A percentile compares a stretch with the other conserved stretches of the same genome.
These are phyloP conservation scores for Suillus clintonianus DNA, from an alignment of 768 basidiomycete genomes.

Conservation along the genomic window DNA sequence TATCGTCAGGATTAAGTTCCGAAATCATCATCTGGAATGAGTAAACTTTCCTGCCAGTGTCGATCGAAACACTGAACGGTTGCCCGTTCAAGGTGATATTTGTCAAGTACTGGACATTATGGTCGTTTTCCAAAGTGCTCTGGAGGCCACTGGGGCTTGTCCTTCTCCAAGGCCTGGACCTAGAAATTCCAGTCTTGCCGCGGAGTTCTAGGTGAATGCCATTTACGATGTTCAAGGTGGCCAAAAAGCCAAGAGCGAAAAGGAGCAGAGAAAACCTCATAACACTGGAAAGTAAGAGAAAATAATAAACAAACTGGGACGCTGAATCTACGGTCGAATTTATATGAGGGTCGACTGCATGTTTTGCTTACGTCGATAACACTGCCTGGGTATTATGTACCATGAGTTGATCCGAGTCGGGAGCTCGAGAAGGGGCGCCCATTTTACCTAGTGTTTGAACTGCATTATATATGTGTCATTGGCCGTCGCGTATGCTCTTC, in stretches of 20 bases:
- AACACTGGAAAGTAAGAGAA: background rate
- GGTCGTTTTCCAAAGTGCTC: constrained; percentile 25
- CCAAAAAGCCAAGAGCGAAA: constrained; percentile 14
- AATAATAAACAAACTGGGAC: background rate
- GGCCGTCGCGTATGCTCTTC: background rate
- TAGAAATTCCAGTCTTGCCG: constrained; percentile 12
- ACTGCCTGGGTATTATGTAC: background rate
- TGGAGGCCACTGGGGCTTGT: constrained; percentile 28
- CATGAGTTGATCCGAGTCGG: background rate
- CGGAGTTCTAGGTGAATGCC: constrained; percentile 17
- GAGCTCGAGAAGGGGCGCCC: background rate
- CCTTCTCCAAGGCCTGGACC: constrained; percentile 23
- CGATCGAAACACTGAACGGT: constrained; percentile 37
- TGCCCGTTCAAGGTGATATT: constrained; percentile 42
- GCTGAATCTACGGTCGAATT: background rate
- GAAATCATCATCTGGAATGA: background rate
- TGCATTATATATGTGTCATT: no score
- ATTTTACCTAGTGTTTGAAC: no score
- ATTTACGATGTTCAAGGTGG: constrained; percentile 1
- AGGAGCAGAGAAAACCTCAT: constrained; percentile 13
- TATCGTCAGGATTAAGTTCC: constrained; percentile 43
- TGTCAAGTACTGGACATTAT: constrained; percentile 37
- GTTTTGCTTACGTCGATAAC: background rate
- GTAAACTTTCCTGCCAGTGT: constrained; percentile 45
- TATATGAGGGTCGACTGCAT: background rate